Base-by-base conservation (phyloP, 2,329 filamentous ascomycete species). In the Fusarium sp. region DNA sequence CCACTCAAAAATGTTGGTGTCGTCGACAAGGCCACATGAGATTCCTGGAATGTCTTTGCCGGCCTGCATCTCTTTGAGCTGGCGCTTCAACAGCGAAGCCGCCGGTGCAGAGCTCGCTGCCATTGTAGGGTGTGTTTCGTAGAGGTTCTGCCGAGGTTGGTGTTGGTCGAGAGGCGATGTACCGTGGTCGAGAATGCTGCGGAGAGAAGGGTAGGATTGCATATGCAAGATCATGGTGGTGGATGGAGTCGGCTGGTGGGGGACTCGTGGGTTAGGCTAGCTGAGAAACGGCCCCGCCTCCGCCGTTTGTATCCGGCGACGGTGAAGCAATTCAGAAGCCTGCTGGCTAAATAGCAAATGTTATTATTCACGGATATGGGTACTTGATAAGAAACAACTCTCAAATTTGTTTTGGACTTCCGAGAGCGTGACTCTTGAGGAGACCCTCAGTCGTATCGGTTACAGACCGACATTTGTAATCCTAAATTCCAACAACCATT, bases 1-100 rank as follows among this genome's bases (percentile, higher is more conserved):
- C 95, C 95, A 99, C 80, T 96, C 91, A 68, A 97, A 97, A 9
- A 98, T 88, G 75, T 96, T 96, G 78, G 81, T 90, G 76, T 91
- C 91, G 71, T 89, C 88, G 48, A 93, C 88, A 39, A 99, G 81
- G 0, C 95, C 95, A 71, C 92, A 96, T 61, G 93, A 97, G 73
- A 98, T 97, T 49, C 94, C 95, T 0, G 92, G 92, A 42, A 98
- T 90, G 77, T 97, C 93, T 74, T 93, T 94, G 75, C 92, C 89
- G 24, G 85, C 88, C 78, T 96, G 92, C 87, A 99, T 98, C 75
- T 96, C 89, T 81, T 96, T 96, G 66, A 98, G 87, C 79, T 98
- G 94, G 54, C 91, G 88, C 70, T 85, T 81, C 42, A 99, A 87
- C 65, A 98, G 87, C 61, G 88, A 83, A 19, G 88, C 91, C 12